Evolutionary conservation across 345 rosid species (phyloP).

Genomic region (Stellera chamaejasme): DNA sequence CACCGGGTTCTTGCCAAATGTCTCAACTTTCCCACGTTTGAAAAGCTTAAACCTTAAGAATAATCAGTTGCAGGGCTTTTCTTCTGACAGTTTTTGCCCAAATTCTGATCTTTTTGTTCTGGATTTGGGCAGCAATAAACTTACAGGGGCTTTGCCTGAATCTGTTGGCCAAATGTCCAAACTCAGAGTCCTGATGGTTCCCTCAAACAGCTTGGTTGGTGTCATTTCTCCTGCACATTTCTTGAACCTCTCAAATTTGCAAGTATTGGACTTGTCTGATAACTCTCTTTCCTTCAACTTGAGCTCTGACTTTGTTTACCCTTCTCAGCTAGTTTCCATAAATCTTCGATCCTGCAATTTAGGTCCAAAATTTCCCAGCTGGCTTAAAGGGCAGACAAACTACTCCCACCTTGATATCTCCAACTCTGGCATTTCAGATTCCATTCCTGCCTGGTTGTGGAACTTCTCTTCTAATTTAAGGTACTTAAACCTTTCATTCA

Average conservation of each 20-base stretch:
- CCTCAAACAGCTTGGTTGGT: constrained; percentile 10
- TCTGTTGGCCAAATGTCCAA: neutral
- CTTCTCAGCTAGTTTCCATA: constrained; percentile 1
- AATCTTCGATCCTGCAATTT: neutral
- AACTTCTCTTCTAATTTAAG: neutral
- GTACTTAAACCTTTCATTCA: constrained; percentile 5
- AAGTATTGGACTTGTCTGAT: neutral
- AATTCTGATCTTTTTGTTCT: constrained; percentile 7
- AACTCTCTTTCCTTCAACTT: constrained; percentile 3
- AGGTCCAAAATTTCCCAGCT: constrained; percentile 4
- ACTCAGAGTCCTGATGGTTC: constrained; percentile 1
- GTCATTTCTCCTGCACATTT: constrained; percentile 8
- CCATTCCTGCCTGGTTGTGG: constrained; percentile 8
- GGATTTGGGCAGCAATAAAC: neutral
- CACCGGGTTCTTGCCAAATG: neutral
- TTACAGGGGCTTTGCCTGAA: neutral
- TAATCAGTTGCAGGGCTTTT: neutral
- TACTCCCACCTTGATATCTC: constrained; percentile 3
- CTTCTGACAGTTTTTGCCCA: neutral
- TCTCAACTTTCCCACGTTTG: neutral
- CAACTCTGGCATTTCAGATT: constrained; percentile 2
- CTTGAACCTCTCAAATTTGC: constrained; percentile 6
- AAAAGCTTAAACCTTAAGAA: neutral
- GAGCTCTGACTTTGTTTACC: constrained; percentile 4
- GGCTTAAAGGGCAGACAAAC: constrained; percentile 7